Conservation (phyloP, 1,139 yeast genomes). For the Diutina rugosa region DNA sequence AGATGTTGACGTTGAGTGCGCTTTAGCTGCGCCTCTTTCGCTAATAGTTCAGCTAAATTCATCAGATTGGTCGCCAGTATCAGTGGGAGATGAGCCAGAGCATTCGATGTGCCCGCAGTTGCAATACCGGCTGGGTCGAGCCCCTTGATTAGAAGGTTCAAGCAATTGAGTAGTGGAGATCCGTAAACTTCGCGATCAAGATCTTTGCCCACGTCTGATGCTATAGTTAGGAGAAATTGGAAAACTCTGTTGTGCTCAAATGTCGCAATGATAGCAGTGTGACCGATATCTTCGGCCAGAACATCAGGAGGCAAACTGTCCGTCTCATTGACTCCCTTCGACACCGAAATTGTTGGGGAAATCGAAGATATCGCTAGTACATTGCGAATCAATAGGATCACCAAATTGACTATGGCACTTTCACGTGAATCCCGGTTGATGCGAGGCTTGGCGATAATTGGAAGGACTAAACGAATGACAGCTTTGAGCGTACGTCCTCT, state of each 20-base stretch:
- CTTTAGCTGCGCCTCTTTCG: slow-evolving; percentile 44
- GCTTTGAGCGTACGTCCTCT: slow-evolving; percentile 58
- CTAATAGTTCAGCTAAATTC: slow-evolving; percentile 42
- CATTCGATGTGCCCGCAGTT: slow-evolving; percentile 6
- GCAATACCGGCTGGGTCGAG: slow-evolving; percentile 22
- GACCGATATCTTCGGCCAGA: slow-evolving; percentile 52
- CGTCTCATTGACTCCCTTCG: background rate
- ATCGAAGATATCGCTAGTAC: slow-evolving; percentile 66
- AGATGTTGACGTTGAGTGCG: slow-evolving; percentile 35
- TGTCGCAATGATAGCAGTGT: slow-evolving; percentile 42
- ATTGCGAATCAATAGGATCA: slow-evolving; percentile 64
- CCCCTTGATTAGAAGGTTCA: slow-evolving; percentile 51
- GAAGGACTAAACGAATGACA: slow-evolving; percentile 55
- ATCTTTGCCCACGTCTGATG: slow-evolving; percentile 51
- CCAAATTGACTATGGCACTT: slow-evolving; percentile 58
- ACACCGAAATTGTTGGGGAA: slow-evolving; percentile 23
- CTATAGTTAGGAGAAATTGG: slow-evolving; percentile 53
- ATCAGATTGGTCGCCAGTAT: slow-evolving; percentile 4
- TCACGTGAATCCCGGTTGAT: slow-evolving; percentile 59
- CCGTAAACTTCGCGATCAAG: slow-evolving; percentile 53
- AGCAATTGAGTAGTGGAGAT: slow-evolving; percentile 53
- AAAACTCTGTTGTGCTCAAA: slow-evolving; percentile 62
- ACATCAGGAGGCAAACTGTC: slow-evolving; percentile 42
- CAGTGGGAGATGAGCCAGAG: background rate
- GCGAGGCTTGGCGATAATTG: slow-evolving; percentile 43